Conservation (phyloP, 2,329 filamentous ascomycete genomes). For the Didymella pomorum region DNA sequence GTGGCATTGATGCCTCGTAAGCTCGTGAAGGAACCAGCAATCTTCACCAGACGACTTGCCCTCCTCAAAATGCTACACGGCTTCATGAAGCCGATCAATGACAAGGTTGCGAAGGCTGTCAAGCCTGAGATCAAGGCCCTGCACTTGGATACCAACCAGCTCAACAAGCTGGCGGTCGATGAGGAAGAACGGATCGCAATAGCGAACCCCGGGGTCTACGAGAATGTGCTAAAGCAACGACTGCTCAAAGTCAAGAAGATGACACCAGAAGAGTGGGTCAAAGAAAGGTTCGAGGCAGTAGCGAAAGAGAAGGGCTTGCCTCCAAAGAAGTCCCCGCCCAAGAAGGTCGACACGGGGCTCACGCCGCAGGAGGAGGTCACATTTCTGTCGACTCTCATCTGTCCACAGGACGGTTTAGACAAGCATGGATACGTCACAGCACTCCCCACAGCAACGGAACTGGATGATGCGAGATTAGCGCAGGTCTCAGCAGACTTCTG, state of each 20-base stretch:
- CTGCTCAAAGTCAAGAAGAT: conserved; percentile 81
- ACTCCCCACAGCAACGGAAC: conserved; percentile 70
- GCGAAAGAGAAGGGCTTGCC: conserved; percentile 36
- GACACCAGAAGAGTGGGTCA: conserved; percentile 74
- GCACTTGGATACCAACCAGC: conserved; percentile 68
- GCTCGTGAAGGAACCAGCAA: conserved; percentile 61
- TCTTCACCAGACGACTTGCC: conserved; percentile 43
- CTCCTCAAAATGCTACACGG: conserved; percentile 69
- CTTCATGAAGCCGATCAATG: conserved; percentile 72
- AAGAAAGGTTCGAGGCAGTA: conserved; percentile 58
- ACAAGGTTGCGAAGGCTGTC: conserved; percentile 63
- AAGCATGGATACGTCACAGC: conserved; percentile 77
- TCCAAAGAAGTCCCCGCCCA: conserved; percentile 55
- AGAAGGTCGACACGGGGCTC: conserved; percentile 73
- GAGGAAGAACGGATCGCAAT: conserved; percentile 79
- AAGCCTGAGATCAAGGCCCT: conserved; percentile 63
- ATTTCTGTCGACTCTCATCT: conserved; percentile 61
- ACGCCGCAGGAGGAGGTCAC: conserved; percentile 68
- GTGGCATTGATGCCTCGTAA: conserved; percentile 70
- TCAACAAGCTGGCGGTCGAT: conserved; percentile 74
- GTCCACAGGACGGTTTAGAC: conserved; percentile 69
- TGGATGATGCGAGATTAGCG: conserved; percentile 71
- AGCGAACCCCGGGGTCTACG: conserved; percentile 75
- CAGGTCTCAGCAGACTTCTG: conserved; percentile 74
- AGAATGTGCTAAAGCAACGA: conserved; percentile 82